Conservation (phyloP, 441 rosid genomes). For the Caryocar brasiliense region DNA sequence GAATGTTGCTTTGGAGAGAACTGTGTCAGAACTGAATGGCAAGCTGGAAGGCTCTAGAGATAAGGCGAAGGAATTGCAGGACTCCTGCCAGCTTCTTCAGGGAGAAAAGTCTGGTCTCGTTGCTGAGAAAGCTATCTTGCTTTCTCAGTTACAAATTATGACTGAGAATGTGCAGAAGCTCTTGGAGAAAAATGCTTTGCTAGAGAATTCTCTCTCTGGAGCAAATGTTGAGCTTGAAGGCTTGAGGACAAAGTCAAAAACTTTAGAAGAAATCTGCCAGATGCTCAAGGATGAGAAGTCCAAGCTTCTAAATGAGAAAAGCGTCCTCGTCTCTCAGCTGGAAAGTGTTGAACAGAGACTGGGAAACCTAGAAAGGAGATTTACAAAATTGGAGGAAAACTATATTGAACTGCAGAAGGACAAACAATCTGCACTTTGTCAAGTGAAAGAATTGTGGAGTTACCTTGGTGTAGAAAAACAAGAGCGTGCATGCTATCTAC, state of each 20-base stretch:
- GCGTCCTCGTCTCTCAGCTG: slow-evolving; percentile 36
- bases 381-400: slow-evolving; percentile 39
- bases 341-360: slow-evolving; percentile 46
- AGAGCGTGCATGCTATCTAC: slow-evolving; percentile 40
- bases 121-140: slow-evolving; percentile 45
- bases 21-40: slow-evolving; percentile 40
- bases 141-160: slow-evolving; percentile 77
- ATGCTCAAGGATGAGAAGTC: slow-evolving; percentile 50
- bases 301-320: slow-evolving; percentile 40
- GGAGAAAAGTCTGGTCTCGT: slow-evolving; percentile 46
- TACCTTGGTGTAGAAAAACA: slow-evolving; percentile 56
- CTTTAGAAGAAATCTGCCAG: slow-evolving; percentile 51
- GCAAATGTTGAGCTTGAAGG: slow-evolving; percentile 58
- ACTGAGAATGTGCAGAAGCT: slow-evolving; percentile 57
- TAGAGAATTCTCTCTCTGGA: slow-evolving; percentile 45
- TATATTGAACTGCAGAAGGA: slow-evolving; percentile 38
- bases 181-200: slow-evolving; percentile 40
- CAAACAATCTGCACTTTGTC: slow-evolving; percentile 33
- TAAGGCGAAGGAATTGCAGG: slow-evolving; percentile 39
- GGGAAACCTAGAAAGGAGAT: slow-evolving; percentile 57
- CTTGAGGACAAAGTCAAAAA: slow-evolving; percentile 50
- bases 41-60: slow-evolving; percentile 39
- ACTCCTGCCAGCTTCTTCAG: slow-evolving; percentile 49
- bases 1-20: slow-evolving; percentile 44
- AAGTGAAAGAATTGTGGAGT: slow-evolving; percentile 50